Conservation (phyloP, 352 stramenopile species). For the Globisporangium middletonii region DNA sequence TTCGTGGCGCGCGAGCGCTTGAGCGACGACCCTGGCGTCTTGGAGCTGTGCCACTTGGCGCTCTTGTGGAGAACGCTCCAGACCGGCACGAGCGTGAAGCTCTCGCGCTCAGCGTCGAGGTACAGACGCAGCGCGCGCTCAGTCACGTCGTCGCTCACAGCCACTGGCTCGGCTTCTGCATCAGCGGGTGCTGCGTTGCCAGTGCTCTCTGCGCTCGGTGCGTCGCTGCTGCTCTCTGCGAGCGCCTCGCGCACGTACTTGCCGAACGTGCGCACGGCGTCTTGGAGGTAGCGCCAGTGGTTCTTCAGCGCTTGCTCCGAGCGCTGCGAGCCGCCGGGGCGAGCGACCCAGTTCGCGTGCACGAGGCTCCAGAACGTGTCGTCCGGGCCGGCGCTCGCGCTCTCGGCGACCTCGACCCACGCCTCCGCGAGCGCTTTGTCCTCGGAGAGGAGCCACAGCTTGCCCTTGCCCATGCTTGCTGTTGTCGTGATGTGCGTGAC, state of each 20-base stretch:
- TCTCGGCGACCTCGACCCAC: constrained; percentile 13
- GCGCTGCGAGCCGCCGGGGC: constrained; percentile 5
- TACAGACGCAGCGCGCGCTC: constrained; percentile 1
- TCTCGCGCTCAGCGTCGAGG: constrained; percentile 4
- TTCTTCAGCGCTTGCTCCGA: constrained; percentile 17
- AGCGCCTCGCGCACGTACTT: constrained; percentile 2
- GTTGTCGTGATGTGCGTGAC: not conserved
- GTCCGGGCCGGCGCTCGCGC: constrained; percentile 1
- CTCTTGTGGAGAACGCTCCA: constrained; percentile 4
- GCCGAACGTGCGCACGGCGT: constrained; percentile 12
- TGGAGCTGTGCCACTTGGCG: constrained; percentile 6
- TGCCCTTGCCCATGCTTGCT: constrained; percentile 14
- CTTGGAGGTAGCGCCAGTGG: constrained; percentile 12
- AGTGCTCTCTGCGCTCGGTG: not conserved
- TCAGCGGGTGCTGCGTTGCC: not conserved
- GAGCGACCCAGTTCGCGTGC: constrained; percentile 7
- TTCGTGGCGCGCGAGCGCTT: constrained; percentile 3
- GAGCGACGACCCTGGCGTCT: constrained; percentile 2
- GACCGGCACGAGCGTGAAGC: constrained; percentile 2
- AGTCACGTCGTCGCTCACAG: not conserved
- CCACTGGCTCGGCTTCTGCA: not conserved
- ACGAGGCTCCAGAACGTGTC: constrained; percentile 16
- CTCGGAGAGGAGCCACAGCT: constrained; percentile 10
- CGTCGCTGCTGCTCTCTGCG: not conserved
- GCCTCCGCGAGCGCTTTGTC: constrained; percentile 14